phyloP scores from a whole-genome alignment of 75 land plant species.

The Picea glauca region DNA sequence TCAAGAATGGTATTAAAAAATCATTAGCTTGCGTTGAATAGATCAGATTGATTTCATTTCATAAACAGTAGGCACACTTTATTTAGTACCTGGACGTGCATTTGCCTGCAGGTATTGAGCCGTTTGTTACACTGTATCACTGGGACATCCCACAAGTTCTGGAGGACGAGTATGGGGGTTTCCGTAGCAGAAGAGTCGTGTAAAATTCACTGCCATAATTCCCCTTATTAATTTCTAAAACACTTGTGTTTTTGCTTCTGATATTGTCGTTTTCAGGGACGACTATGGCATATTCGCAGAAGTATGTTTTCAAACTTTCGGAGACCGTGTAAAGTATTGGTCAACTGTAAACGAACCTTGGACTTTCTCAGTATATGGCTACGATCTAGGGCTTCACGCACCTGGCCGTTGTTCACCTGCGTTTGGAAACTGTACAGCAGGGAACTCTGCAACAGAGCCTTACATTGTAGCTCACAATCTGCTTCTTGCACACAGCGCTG shows the following conservation, averaged over 20 bases:
- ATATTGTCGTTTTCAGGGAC: conserved; percentile 2
- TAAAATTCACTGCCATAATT: not conserved
- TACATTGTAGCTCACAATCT: conserved; percentile 27
- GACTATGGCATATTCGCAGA: conserved; percentile 20
- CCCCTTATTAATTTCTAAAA: not conserved
- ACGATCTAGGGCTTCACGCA: conserved; percentile 17
- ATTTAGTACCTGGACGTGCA: not conserved
- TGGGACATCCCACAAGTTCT: conserved; percentile 28
- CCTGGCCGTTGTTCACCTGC: conserved; percentile 38
- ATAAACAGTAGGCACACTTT: not conserved
- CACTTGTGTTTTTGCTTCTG: not conserved
- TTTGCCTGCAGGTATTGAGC: conserved; percentile 19
- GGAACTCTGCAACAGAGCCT: conserved; percentile 33
- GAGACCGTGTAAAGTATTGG: conserved; percentile 44
- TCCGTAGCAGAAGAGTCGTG: conserved; percentile 15
- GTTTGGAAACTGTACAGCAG: conserved; percentile 30
- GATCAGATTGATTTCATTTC: not conserved
- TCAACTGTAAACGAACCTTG: conserved; percentile 25
- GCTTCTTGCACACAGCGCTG: conserved; percentile 24
- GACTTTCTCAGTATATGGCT: not conserved
- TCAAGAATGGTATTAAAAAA: not conserved
- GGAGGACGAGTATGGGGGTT: conserved; percentile 27
- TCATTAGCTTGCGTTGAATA: too few species aligned
- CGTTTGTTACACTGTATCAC: conserved; percentile 28
- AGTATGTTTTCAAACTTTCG: conserved; percentile 25